phyloP scores from a whole-genome alignment of 2,329 filamentous ascomycete species.

The Chaetoscypha palmicola region DNA sequence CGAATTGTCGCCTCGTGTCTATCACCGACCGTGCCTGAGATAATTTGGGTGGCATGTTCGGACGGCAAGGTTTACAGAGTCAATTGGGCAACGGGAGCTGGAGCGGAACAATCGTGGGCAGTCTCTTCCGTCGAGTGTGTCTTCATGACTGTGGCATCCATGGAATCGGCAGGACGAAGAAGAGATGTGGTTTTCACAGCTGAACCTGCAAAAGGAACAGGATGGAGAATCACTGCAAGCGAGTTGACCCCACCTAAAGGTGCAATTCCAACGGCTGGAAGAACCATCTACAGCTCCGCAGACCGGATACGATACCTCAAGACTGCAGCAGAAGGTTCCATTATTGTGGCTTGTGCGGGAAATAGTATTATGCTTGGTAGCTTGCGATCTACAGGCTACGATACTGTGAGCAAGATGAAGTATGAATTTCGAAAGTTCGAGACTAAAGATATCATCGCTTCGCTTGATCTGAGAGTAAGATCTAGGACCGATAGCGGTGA shows the following conservation, averaged over 20 bases:
- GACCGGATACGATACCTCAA: conserved; percentile 41
- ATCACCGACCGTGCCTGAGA: conserved; percentile 38
- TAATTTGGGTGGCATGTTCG: conserved; percentile 54
- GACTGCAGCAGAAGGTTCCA: conserved; percentile 46
- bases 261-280: conserved; percentile 25
- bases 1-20: conserved; percentile 35
- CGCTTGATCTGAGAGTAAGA: conserved; percentile 53
- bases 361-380: conserved; percentile 56
- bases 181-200: conserved; percentile 32
- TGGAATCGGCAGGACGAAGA: conserved; percentile 28
- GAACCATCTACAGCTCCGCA: conserved; percentile 36
- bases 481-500: conserved; percentile 17
- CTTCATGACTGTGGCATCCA: conserved; percentile 32
- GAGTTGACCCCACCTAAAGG: conserved; percentile 30
- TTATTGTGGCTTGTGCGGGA: conserved; percentile 49
- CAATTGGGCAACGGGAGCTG: conserved; percentile 48
- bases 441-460: conserved; percentile 56
- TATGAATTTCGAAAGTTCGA: conserved; percentile 55
- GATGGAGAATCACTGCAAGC: conserved; percentile 31
- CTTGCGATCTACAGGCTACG: conserved; percentile 29
- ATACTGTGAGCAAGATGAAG: conserved; percentile 37
- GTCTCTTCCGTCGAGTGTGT: conserved; percentile 30
- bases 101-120: conserved; percentile 36
- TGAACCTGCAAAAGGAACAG: conserved; percentile 26
- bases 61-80: conserved; percentile 50